These are phyloP conservation scores for Dictyostelium firmibasis DNA, from an alignment of 78 protist genomes.

Conservation along the genomic window DNA sequence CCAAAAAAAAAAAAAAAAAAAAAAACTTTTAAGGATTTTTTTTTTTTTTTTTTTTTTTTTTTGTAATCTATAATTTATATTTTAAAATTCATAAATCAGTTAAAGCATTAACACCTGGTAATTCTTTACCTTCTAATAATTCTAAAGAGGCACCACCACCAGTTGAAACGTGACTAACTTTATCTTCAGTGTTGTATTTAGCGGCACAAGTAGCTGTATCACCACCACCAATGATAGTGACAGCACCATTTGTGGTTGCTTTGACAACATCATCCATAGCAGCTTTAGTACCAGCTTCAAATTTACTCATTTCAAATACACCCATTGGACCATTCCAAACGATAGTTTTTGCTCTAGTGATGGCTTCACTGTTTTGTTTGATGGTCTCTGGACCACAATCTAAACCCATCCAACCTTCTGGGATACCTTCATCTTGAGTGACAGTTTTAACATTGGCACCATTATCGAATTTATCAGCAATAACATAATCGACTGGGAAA, in stretches of 20 bases:
- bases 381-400: conserved; percentile 98
- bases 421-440: conserved; percentile 92
- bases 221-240: conserved; percentile 98
- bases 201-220: conserved; percentile 98
- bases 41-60: neutral
- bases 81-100: conserved; percentile 18
- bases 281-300: conserved; percentile 93
- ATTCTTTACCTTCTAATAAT: conserved; percentile 96
- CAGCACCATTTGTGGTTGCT: conserved; percentile 91
- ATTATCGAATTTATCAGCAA: conserved; percentile 87
- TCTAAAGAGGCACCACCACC: conserved; percentile 99
- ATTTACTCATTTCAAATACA: conserved; percentile 96
- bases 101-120: conserved; percentile 85
- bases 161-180: conserved; percentile 96
- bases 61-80: neutral
- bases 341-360: conserved; percentile 88
- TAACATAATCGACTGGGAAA: conserved; percentile 96
- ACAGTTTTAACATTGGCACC: conserved; percentile 77
- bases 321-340: conserved; percentile 99
- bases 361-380: conserved; percentile 66
- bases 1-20: too few species aligned
- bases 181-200: conserved; percentile 88
- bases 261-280: conserved; percentile 88
- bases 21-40: too few species aligned
- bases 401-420: conserved; percentile 98